Base-by-base conservation (phyloP, 1,284 basidiomycete genomes). In the Leccinum fallax region DNA sequence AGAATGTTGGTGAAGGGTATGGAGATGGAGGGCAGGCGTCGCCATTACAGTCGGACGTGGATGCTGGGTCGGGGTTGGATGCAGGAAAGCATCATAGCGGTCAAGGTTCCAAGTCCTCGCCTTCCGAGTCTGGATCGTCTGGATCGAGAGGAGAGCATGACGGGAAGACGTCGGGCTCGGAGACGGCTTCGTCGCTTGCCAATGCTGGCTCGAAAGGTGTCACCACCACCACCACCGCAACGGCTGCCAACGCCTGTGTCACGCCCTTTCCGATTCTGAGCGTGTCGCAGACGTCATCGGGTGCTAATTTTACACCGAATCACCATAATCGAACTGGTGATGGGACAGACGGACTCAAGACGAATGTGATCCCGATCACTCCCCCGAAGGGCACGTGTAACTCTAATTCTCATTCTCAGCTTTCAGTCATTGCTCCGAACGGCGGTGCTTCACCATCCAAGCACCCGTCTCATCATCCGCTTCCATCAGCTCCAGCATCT, bases 251-350 rank as follows among this genome's bases (percentile, higher is more conserved):
- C 0, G 11, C n/a, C 21, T 10, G 28, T 40, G 32, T 61, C 16
- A 69, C 61, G 0, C 71, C 69, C 4, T 73, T 70, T n/a, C 71
- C 69, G 19, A 71, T 73, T 11, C 62, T 71, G 21, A 69, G 46
- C n/a, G 63, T 57, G 32, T 55, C 70, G 28, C 63, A 55, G 16
- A 48, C 40, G 5, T 43, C 40, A 2, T 10, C 34, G 19, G 10
- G 30, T 11, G 40, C 4, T 43, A 11, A 2, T 11, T 11, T 10
- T 43, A 19, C 40, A 2, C 19, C 2, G n/a, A 43, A 19, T 43
- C 9, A 43, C n/a, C 9, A 11, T 19, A 43, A 19, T n/a, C 38
- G 38, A 8, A 40, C 4, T 10, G 8, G 38, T 40, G 54, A 51
- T 0, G 28, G 36, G 38, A 32, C 21, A 11, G 63, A 62, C n/a